Evolutionary conservation across 2,329 filamentous ascomycete species (phyloP).

Genomic region (Trichoderma asperellum): DNA sequence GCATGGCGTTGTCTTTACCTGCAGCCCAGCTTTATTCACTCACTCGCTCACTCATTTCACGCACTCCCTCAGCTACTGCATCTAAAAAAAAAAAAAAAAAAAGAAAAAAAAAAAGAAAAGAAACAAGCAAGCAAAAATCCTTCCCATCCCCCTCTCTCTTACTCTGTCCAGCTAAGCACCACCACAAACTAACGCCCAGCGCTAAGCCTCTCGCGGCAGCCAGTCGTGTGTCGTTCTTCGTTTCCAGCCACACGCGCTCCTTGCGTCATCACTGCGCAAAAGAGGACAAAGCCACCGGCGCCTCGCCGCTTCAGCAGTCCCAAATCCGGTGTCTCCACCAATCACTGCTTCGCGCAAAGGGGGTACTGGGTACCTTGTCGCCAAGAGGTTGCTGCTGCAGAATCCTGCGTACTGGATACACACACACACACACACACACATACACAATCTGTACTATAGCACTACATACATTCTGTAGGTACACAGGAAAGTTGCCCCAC

Average conservation of each 20-base stretch:
- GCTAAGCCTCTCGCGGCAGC: slow-evolving; percentile 22
- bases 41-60: neutral
- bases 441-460: no score
- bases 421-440: neutral
- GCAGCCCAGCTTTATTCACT: neutral
- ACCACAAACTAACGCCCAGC: neutral
- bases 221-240: slow-evolving; percentile 18
- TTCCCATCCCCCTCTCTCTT: neutral
- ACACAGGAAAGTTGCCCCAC: neutral
- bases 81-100: neutral
- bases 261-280: slow-evolving; percentile 18
- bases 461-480: no score
- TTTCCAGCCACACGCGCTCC: neutral
- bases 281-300: slow-evolving; percentile 2
- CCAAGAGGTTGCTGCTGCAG: neutral
- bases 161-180: neutral
- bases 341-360: neutral
- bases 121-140: neutral
- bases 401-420: neutral
- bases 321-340: neutral
- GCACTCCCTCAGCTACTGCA: neutral
- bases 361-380: neutral
- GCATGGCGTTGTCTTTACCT: neutral
- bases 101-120: neutral
- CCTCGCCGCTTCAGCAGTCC: neutral